Conservation (phyloP, 495 filamentous ascomycete species). For the Achaetomiella virescens region DNA sequence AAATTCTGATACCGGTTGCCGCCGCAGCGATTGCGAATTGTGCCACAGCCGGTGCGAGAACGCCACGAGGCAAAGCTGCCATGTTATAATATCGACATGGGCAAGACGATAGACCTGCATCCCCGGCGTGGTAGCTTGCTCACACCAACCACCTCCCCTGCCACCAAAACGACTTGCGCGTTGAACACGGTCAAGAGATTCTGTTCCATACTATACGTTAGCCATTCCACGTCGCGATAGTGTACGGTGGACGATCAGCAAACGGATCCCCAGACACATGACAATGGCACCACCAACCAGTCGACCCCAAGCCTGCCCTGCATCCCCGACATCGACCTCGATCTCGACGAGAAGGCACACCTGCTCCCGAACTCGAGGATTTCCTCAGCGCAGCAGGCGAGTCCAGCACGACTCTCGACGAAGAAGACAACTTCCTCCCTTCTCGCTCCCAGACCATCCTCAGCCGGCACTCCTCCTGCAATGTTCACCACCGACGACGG, state of each 20-base stretch:
- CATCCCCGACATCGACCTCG: constrained; percentile 13
- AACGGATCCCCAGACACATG: neutral
- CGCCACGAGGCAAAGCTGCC: neutral
- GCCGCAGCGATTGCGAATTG: neutral
- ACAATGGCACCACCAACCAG: constrained; percentile 8
- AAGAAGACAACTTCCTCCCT: neutral
- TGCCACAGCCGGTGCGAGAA: neutral
- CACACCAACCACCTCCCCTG: too few relatives aligned
- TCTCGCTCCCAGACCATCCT: constrained; percentile 2
- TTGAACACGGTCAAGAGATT: too few relatives aligned
- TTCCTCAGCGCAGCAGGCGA: neutral
- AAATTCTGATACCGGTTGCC: neutral
- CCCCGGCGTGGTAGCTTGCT: too few relatives aligned
- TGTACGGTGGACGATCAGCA: neutral
- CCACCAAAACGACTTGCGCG: too few relatives aligned
- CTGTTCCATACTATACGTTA: neutral
- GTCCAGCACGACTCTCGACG: constrained; percentile 1
- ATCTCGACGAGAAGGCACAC: constrained; percentile 2
- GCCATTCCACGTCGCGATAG: neutral
- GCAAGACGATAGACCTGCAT: neutral
- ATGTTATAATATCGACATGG: neutral
- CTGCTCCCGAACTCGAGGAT: constrained; percentile 7
- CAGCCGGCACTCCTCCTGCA: neutral
- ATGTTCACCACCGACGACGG: neutral
- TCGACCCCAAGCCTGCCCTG: constrained; percentile 8